Evolutionary conservation across 1,139 yeast genomes (phyloP), one percentile per base, ranked within the genome.

Genomic region (Suhomyces panamericanus): DNA sequence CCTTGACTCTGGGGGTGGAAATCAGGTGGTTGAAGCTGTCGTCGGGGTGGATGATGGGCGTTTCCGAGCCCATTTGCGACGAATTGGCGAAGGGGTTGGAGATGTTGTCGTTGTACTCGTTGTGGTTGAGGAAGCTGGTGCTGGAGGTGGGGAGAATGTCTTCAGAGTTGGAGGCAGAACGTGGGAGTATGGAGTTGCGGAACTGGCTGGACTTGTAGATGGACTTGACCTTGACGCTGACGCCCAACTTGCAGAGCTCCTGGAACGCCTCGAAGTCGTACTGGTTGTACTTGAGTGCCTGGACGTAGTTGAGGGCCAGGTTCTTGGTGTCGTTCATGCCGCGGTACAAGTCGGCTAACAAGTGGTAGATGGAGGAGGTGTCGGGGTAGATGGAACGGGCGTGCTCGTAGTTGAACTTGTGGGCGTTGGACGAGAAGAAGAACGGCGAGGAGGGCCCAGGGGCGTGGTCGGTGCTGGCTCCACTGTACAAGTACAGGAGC

Each of bases 231-330:
- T 80, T 75, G 22, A 88, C 75, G 49, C 80, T 78, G 22, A 85
- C 87, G 11, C 93, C 91, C 59, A 87, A 69, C 48, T 77, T 77
- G 57, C 93, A 83, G 39, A 93, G 69, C 35, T 84, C 83, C 54
- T 86, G 89, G 50, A 87, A 81, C 0, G 97, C 91, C 58, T 89
- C 97, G 78, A 95, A 90, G 41, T 89, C 75, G 60, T 75, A 88
- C 22, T 95, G 96, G 60, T 93, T 87, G 47, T 75, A 65, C 48
- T 80, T 79, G 46, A 89, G 70, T 0, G 95, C 87, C 52, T 77
- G 79, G 0, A 87, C 77, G 62, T 84, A 87, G 55, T 81, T 78
- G 41, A 83, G 68, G 0, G 86, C 78, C 44, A 95, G 83, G 48
- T 82, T 80, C 50, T 82, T 80, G 8, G 71, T 61, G 58, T 86